phyloP scores from a whole-genome alignment of 768 basidiomycete genomes.

The Cystobasidium onofrii region DNA sequence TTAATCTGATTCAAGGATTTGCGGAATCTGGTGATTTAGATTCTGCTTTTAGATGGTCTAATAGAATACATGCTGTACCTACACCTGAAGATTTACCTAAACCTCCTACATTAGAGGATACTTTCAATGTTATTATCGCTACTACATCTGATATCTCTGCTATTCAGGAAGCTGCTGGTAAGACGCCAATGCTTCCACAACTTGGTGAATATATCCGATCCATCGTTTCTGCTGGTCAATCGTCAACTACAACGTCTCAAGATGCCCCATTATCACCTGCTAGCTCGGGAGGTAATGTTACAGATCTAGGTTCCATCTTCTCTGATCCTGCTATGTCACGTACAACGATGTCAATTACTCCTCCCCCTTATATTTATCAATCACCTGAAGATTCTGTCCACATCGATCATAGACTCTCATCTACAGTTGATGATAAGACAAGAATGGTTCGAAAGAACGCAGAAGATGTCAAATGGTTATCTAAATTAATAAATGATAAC shows the following conservation, averaged over 20 bases:
- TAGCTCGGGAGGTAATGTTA: not conserved
- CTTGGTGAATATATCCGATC: slow-evolving; percentile 5
- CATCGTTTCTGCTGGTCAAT: not conserved
- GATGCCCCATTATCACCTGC: not conserved
- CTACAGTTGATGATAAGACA: slow-evolving; percentile 4
- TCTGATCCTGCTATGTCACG: slow-evolving; percentile 17
- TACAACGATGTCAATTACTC: slow-evolving; percentile 12
- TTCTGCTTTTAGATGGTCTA: slow-evolving; percentile 24
- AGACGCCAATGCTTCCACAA: slow-evolving; percentile 5
- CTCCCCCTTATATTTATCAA: not conserved
- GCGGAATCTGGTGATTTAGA: slow-evolving; percentile 28
- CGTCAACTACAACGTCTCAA: not conserved
- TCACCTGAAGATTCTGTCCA: not conserved
- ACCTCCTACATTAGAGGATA: slow-evolving; percentile 17
- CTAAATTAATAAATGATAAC: not conserved
- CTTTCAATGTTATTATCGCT: slow-evolving; percentile 29
- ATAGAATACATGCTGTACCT: slow-evolving; percentile 12
- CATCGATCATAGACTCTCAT: not conserved
- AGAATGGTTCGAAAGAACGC: not conserved
- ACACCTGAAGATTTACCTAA: slow-evolving; percentile 22
- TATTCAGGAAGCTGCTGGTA: slow-evolving; percentile 15
- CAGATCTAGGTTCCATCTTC: slow-evolving; percentile 25
- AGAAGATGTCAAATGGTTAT: not conserved
- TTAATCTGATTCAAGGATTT: slow-evolving; percentile 5
- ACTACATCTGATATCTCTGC: not conserved